These are phyloP conservation scores for Saccharomyces hybrid DNA, from an alignment of 1,139 yeast genomes.

Conservation along the genomic window DNA sequence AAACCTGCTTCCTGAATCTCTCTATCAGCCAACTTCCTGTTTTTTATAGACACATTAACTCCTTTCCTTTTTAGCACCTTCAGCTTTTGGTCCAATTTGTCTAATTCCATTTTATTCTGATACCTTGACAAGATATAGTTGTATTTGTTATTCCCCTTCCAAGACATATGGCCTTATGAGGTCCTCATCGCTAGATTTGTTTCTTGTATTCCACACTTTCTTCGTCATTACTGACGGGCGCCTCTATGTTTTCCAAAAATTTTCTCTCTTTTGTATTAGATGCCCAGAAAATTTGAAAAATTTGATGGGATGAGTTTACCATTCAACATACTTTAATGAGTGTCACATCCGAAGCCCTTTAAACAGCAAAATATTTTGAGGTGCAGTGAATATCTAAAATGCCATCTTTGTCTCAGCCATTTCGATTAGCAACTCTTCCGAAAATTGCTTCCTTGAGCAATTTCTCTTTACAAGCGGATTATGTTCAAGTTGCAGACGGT, in stretches of 20 bases:
- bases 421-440: constrained; percentile 29
- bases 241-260: neutral
- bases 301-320: constrained; percentile 11
- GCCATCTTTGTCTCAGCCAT: constrained; percentile 32
- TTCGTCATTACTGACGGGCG: neutral
- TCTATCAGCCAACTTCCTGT: constrained; percentile 33
- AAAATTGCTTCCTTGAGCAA: constrained; percentile 26
- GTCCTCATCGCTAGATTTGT: constrained; percentile 1
- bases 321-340: neutral
- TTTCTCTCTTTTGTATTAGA: neutral
- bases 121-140: neutral
- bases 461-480: constrained; percentile 19
- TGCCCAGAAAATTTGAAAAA: constrained; percentile 8
- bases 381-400: constrained; percentile 7
- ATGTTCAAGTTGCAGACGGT: constrained; percentile 26
- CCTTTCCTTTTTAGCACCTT: constrained; percentile 31
- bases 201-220: neutral
- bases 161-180: neutral
- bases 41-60: constrained; percentile 38
- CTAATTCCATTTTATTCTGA: constrained; percentile 12
- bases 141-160: neutral
- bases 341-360: neutral
- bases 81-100: constrained; percentile 18
- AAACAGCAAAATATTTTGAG: neutral
- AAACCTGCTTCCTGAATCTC: constrained; percentile 34